Evolutionary conservation across 345 rosid species (phyloP).

Genomic region (Isatis tinctoria): DNA sequence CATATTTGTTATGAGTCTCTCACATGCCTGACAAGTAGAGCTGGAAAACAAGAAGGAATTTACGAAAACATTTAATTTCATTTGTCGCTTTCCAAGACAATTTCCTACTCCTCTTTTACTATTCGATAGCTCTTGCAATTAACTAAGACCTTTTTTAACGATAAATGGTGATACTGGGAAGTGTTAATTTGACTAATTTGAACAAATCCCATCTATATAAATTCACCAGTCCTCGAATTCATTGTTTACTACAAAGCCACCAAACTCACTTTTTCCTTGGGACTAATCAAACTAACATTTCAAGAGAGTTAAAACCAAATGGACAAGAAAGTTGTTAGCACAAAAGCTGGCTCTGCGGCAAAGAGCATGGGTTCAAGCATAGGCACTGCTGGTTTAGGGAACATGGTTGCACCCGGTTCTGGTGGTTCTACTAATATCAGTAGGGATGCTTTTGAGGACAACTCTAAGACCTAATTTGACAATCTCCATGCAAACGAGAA

Average conservation of each 20-base stretch:
- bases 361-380: not conserved
- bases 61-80: too few relatives aligned
- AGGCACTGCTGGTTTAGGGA: not conserved
- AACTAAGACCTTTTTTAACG: too few relatives aligned
- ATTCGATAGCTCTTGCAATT: too few relatives aligned
- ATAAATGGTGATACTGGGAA: too few relatives aligned
- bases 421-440: constrained; percentile 3
- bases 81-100: too few relatives aligned
- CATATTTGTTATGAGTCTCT: too few relatives aligned
- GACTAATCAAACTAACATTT: not conserved
- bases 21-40: too few relatives aligned
- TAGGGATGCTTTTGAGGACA: not conserved
- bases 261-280: not conserved
- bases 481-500: too few relatives aligned
- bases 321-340: constrained; percentile 3
- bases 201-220: not conserved
- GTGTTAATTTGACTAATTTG: not conserved
- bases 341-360: not conserved
- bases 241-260: not conserved
- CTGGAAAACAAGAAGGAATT: too few relatives aligned
- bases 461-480: too few relatives aligned
- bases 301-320: not conserved
- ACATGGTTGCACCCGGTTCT: constrained; percentile 4
- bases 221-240: not conserved
- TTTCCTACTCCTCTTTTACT: too few relatives aligned